Evolutionary conservation across 1,284 basidiomycete species (phyloP).

Genomic region (Tremellales sp.): DNA sequence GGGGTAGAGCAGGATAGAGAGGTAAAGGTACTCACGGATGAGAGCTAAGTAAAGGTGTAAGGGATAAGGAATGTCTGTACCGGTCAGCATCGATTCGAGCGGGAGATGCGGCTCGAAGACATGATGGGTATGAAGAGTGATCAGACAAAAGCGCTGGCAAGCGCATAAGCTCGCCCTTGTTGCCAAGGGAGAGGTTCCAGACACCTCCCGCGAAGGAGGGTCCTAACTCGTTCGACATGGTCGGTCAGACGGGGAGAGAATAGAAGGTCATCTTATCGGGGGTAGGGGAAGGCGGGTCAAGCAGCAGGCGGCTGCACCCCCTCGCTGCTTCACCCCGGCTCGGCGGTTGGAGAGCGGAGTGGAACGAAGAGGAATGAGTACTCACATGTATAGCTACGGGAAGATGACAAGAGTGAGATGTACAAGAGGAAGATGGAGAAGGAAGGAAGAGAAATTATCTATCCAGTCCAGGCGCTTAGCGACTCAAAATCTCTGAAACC

Average conservation of each 20-base stretch:
- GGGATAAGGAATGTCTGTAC: not conserved
- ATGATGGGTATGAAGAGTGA: slow-evolving; percentile 8
- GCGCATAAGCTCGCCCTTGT: slow-evolving; percentile 43
- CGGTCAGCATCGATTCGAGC: not conserved
- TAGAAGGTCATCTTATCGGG: slow-evolving; percentile 48
- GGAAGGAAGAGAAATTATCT: not conserved
- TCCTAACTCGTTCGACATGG: slow-evolving; percentile 51
- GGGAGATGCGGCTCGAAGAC: not conserved
- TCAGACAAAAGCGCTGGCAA: slow-evolving; percentile 52
- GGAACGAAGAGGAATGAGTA: slow-evolving; percentile 3
- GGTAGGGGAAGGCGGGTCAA: not conserved
- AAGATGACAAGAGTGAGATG: not conserved
- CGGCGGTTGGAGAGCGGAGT: slow-evolving; percentile 2
- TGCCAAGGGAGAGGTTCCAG: slow-evolving; percentile 34
- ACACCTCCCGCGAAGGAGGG: slow-evolving; percentile 48
- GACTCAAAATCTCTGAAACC: not conserved
- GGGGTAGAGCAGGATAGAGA: slow-evolving; percentile 1
- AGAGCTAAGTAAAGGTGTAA: not conserved
- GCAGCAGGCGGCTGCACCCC: not conserved
- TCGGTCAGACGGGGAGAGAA: slow-evolving; percentile 52
- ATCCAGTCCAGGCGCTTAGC: not conserved
- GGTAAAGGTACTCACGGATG: too few relatives aligned
- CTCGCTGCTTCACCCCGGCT: too few relatives aligned
- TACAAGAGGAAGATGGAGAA: slow-evolving; percentile 3
- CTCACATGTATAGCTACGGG: slow-evolving; percentile 7